Evolutionary conservation across 1,284 basidiomycete species (phyloP), one percentile per base, ranked within the genome.

Genomic region (Puccinia triticina): DNA sequence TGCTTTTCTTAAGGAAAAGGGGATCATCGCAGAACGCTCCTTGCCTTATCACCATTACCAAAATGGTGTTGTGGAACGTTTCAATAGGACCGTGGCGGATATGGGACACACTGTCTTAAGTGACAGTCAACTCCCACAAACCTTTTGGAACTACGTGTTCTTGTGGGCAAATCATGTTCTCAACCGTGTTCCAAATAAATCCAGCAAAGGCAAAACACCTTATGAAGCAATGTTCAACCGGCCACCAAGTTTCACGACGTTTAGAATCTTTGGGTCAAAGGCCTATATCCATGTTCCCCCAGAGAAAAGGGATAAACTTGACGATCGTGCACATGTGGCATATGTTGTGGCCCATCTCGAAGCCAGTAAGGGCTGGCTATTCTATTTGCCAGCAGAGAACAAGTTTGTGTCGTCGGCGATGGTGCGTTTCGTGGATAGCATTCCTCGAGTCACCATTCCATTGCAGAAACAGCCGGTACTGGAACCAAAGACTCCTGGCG

Each of bases 11-110:
- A 14, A 2, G 2, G 1, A 18, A 0, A 59, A 46, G 26, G 67
- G 77, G 0, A 79, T 79, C 10, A n/a, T 2, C 2, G 26, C 64
- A 0, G 66, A 79, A 29, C 18, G 18, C 0, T 34, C 64, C 0
- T 2, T 79, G 18, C 67, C 77, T 0, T 79, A 79, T 37, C 61
- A 79, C 10, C 77, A 79, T 29, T 32, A 79, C n/a, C 77, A 79
- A 37, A 69, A 59, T 46, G 77, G 77, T 14, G 1, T 34, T 14
- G 46, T 71, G 1, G 77, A 79, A 32, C 23, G 67, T 1, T 71
- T 40, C 46, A 79, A 71, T 18, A 29, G 50, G 21, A 79, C 50
- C 0, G 10, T 79, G 0, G 1, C 14, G 4, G 53, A 57, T 16
- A 71, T 79, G 67, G 66, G 29, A 0, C n/a, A 67, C 12, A 59